Conservation (phyloP, 2,329 filamentous ascomycete genomes). For the Diaporthe vexans region DNA sequence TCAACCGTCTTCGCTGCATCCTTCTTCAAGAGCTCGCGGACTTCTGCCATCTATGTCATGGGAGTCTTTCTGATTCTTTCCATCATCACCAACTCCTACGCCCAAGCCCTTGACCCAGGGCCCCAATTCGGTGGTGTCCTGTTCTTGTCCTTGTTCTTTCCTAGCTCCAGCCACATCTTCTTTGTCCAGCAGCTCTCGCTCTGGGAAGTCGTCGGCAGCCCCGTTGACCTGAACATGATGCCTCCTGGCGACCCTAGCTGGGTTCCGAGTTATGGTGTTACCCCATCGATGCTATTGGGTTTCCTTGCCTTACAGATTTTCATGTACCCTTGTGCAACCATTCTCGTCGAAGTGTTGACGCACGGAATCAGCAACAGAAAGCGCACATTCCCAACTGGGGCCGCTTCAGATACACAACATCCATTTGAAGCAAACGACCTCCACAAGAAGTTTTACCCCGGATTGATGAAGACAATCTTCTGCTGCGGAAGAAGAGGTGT, state of each 20-base stretch:
- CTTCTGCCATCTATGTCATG: slow-evolving; percentile 7
- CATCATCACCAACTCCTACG: neutral
- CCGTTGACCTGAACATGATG: neutral
- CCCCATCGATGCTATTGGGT: neutral
- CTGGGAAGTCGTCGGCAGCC: neutral
- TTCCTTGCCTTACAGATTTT: neutral
- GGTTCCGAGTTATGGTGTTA: neutral
- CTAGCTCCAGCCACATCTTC: slow-evolving; percentile 3
- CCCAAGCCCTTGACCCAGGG: neutral
- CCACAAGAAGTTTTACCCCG: slow-evolving; percentile 1
- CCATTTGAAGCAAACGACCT: neutral
- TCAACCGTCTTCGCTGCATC: neutral
- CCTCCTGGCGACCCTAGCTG: neutral
- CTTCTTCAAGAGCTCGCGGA: neutral
- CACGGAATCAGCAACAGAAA: slow-evolving; percentile 8
- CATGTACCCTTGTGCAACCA: neutral
- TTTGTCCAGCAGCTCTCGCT: neutral
- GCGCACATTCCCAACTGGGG: neutral
- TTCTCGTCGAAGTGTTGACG: slow-evolving; percentile 1
- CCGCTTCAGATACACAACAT: neutral
- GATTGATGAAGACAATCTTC: neutral
- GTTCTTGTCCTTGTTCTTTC: neutral
- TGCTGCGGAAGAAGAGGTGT: neutral
- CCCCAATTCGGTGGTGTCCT: neutral
- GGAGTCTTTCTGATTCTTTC: neutral